phyloP scores from a whole-genome alignment of 139 green algal species.

The Chlorella sp. region DNA sequence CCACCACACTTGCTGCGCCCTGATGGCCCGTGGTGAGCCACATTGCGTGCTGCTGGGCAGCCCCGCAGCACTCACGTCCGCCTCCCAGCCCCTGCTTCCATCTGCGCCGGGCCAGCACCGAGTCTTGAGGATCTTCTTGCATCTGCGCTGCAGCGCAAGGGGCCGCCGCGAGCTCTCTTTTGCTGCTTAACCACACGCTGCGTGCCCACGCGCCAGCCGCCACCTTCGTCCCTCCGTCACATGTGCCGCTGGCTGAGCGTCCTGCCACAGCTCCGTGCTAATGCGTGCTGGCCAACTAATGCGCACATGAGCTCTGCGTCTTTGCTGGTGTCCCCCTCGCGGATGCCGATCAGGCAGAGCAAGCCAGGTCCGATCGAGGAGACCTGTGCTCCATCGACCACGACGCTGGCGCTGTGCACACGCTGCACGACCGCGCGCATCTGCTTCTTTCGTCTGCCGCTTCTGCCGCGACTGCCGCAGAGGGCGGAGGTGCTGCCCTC shows the following conservation, averaged over 20 bases:
- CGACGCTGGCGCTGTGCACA: conserved; percentile 17
- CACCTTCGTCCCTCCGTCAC: no score
- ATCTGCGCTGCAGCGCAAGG: neutral
- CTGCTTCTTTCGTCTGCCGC: no score
- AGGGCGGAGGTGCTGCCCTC: no score
- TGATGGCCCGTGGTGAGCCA: neutral
- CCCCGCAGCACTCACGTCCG: conserved; percentile 4
- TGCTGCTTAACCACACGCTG: no score
- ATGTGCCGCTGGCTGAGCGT: neutral
- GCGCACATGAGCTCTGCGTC: conserved; percentile 25
- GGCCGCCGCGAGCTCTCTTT: neutral
- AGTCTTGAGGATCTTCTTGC: conserved; percentile 36
- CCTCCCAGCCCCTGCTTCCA: neutral
- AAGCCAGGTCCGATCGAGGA: neutral
- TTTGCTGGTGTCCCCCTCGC: conserved; percentile 13
- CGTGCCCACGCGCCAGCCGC: no score
- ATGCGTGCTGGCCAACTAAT: neutral
- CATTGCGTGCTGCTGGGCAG: neutral
- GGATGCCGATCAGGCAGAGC: conserved; percentile 25
- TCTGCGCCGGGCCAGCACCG: conserved; percentile 6
- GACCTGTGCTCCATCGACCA: conserved; percentile 8
- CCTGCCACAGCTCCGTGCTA: neutral
- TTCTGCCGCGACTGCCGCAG: no score
- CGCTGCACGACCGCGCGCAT: conserved; percentile 32
- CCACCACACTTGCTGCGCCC: no score